A percentile compares a stretch with the other conserved stretches of the same genome.
phyloP scores from a whole-genome alignment of 345 rosid genomes.

The Camelina laxa region DNA sequence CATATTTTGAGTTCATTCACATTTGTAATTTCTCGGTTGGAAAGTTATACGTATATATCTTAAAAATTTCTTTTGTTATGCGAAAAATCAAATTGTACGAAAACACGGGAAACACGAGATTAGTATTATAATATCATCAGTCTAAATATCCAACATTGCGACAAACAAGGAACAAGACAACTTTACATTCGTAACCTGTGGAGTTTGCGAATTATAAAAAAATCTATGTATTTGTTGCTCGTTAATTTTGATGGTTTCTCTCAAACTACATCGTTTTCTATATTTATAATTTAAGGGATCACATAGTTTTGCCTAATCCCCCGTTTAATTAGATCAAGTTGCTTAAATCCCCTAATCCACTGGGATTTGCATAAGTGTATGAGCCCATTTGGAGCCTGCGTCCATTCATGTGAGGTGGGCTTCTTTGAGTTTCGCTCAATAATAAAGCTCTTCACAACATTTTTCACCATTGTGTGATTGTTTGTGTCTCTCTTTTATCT shows the following conservation, averaged over 20 bases:
- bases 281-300: no score
- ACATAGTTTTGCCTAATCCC: no score
- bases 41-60: conserved; percentile 1
- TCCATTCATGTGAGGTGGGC: background rate
- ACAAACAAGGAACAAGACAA: background rate
- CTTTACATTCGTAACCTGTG: background rate
- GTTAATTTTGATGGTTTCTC: background rate
- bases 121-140: background rate
- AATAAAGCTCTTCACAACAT: background rate
- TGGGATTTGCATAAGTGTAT: background rate
- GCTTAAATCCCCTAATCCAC: background rate
- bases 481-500: background rate
- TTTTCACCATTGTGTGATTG: background rate
- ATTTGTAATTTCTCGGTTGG: conserved; percentile 27
- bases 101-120: background rate
- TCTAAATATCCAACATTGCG: background rate
- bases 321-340: no score
- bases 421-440: background rate
- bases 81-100: background rate
- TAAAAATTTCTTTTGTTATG: background rate
- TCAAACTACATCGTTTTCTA: no score
- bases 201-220: background rate
- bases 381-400: background rate
- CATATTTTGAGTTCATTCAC: conserved; percentile 23
- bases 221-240: background rate